Evolutionary conservation across 2,329 filamentous ascomycete species (phyloP), one percentile per base, ranked within the genome.

Genomic region (Paracorniculantispora psalliotae): DNA sequence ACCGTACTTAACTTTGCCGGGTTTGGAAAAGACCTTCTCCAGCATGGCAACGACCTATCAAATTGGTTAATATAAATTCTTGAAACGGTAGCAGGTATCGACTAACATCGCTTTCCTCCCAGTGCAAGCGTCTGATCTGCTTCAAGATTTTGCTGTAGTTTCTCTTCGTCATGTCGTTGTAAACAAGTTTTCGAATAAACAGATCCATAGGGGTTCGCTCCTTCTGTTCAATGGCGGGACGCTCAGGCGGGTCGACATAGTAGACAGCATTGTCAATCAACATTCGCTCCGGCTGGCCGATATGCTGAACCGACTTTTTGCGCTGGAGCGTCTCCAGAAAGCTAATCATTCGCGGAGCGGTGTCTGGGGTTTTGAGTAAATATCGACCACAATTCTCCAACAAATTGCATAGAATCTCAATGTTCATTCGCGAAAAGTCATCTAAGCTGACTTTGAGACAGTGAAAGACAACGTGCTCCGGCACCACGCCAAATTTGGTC

Each of bases 371-470:
- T 52, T 93, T 90, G 60, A 99, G 81, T 23, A 99, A 79, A 73
- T 97, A 99, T 19, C 94, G 86, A 46, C 94, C 94, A 69, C 96
- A 99, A 64, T 97, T 97, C 72, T 99, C 94, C 23, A 99, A 81
- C 28, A 99, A 80, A 68, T 96, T 96, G 68, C 92, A 96, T 63
- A 99, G 93, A 66, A 99, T 97, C 72, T 99, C 96, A 63, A 99
- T 97, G 69, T 99, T 99, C 90, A 97, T 97, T 62, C 93, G 85
- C 2, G 94, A 97, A 69, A 99, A 99, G 69, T 99, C 94, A 67
- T 99, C 94, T 28, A 99, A 77, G 65, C 93, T 96, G 71, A 99
- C 93, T 73, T 97, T 99, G 67, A 99, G 85, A 70, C 94, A 99
- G 70, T 99, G 94, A 70, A 99, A 99, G 57, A 99, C 96, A 63